Conservation (phyloP, 2,329 filamentous ascomycete genomes). For the Fusarium lyarnte region DNA sequence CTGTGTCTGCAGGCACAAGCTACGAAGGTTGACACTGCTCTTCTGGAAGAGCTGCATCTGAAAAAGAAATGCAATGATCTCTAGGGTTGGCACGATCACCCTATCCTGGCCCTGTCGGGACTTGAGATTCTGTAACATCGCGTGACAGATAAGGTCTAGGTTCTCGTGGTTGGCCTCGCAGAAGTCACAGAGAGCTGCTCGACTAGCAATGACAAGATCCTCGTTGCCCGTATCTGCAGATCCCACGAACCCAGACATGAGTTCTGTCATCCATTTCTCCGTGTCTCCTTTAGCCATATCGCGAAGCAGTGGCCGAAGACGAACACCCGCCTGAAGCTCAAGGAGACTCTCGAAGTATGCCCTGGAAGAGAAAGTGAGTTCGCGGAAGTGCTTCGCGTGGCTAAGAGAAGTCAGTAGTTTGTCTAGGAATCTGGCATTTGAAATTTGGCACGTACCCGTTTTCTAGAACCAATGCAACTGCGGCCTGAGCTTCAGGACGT, state of each 20-base stretch:
- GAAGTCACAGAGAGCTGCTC: conserved; percentile 69
- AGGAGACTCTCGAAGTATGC: conserved; percentile 68
- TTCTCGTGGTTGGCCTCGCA: conserved; percentile 55
- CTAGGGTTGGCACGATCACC: conserved; percentile 77
- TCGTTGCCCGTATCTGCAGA: conserved; percentile 84
- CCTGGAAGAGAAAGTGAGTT: conserved; percentile 65
- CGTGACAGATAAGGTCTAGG: conserved; percentile 57
- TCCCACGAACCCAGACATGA: conserved; percentile 75
- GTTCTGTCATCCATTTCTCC: conserved; percentile 56
- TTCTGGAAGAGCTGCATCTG: conserved; percentile 64
- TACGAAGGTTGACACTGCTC: conserved; percentile 57
- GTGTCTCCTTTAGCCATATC: conserved; percentile 46
- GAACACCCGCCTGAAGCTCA: conserved; percentile 51
- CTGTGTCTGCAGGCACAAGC: conserved; percentile 75
- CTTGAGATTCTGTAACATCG: conserved; percentile 65
- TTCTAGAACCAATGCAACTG: conserved; percentile 57
- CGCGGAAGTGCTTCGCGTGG: conserved; percentile 47
- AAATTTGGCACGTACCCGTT: conserved; percentile 53
- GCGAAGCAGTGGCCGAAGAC: conserved; percentile 51
- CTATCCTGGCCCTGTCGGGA: conserved; percentile 70
- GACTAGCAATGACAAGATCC: conserved; percentile 74
- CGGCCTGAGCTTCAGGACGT: conserved; percentile 70
- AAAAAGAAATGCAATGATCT: conserved; percentile 80
- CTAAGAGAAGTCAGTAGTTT: conserved; percentile 46
- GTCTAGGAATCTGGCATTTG: not conserved